Evolutionary conservation across 371 early-diverging fungal genomes (phyloP).

Genomic region (Apophysomyces trapeziformis): DNA sequence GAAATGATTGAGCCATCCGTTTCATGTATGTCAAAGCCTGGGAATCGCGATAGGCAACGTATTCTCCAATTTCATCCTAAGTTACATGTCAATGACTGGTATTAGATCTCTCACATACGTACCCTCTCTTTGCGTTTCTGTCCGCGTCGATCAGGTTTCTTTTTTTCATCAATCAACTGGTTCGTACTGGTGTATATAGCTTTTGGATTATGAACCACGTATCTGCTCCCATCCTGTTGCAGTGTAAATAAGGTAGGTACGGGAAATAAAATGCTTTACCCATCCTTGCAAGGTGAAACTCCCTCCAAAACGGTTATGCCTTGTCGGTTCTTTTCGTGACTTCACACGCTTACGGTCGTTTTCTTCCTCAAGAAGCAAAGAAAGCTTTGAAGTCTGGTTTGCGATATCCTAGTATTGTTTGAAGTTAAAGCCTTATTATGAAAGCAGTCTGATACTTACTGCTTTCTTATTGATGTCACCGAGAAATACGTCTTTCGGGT

Average conservation of each 20-base stretch:
- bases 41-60: conserved; percentile 30
- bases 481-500: conserved; percentile 50
- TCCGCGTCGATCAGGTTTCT: conserved; percentile 40
- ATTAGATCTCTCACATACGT: neutral
- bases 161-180: conserved; percentile 48
- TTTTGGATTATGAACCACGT: conserved; percentile 45
- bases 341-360: conserved; percentile 20
- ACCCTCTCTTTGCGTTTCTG: conserved; percentile 38
- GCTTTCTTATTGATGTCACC: conserved; percentile 4
- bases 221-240: conserved; percentile 43
- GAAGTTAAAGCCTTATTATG: neutral
- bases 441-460: neutral
- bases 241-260: neutral
- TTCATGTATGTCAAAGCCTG: conserved; percentile 32
- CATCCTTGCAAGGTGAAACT: conserved; percentile 50
- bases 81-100: neutral
- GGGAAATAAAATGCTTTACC: conserved; percentile 28
- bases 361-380: conserved; percentile 38
- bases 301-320: conserved; percentile 71
- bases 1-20: conserved; percentile 44
- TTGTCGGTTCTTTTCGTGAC: conserved; percentile 27
- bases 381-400: conserved; percentile 24
- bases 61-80: conserved; percentile 28
- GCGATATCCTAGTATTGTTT: neutral
- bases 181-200: conserved; percentile 47